Evolutionary conservation across 805 yeast species (phyloP).

Genomic region (Cyberlindnera xishuangbannaensis): DNA sequence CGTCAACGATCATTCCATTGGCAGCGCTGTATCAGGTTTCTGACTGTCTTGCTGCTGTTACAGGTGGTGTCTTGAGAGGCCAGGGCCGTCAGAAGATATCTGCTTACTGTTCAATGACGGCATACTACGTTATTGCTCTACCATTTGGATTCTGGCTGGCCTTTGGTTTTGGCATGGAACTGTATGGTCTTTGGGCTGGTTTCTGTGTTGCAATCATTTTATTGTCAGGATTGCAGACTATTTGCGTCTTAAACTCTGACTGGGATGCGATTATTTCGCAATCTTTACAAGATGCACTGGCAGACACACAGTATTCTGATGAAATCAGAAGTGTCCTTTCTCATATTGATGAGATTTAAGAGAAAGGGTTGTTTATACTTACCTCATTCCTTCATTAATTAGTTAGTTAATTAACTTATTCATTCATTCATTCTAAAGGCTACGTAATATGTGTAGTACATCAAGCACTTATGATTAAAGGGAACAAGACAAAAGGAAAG

Average conservation of each 20-base stretch:
- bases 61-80: conserved; percentile 74
- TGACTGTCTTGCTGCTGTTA: conserved; percentile 64
- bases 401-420: too few relatives aligned
- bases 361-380: background rate
- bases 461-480: too few relatives aligned
- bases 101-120: conserved; percentile 48
- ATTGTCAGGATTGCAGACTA: conserved; percentile 41
- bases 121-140: conserved; percentile 54
- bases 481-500: too few relatives aligned
- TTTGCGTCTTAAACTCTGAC: conserved; percentile 31
- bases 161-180: conserved; percentile 39
- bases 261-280: conserved; percentile 42
- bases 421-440: too few relatives aligned
- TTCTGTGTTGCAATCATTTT: conserved; percentile 46
- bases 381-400: too few relatives aligned
- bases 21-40: conserved; percentile 65
- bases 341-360: conserved; percentile 12
- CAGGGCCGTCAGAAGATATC: conserved; percentile 69
- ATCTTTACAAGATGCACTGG: conserved; percentile 35
- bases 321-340: conserved; percentile 23
- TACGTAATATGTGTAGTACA: too few relatives aligned
- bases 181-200: conserved; percentile 61
- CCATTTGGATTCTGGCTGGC: conserved; percentile 52
- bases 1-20: conserved; percentile 50
- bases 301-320: conserved; percentile 13